These are phyloP conservation scores for Zygotorulaspora mrakii DNA, from an alignment of 1,139 yeast genomes.

Conservation along the genomic window DNA sequence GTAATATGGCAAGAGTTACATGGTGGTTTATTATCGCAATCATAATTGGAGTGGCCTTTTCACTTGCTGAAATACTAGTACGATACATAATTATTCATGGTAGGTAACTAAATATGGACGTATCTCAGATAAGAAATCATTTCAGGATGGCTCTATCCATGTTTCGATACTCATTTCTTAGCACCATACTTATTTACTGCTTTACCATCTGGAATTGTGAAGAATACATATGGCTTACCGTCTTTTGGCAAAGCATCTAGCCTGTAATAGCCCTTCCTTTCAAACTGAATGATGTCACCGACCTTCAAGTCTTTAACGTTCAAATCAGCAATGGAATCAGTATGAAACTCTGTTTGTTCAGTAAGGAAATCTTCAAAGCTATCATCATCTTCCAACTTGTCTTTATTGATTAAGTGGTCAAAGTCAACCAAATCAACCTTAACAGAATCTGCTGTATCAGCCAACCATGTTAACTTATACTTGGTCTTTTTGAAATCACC, in stretches of 20 bases:
- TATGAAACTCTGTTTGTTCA: conserved; percentile 79
- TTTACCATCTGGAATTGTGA: conserved; percentile 96
- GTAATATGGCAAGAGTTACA: conserved; percentile 85
- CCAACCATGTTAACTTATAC: conserved; percentile 94
- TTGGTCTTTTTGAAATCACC: conserved; percentile 98
- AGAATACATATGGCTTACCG: conserved; percentile 70
- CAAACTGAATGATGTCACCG: conserved; percentile 90
- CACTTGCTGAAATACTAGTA: conserved; percentile 54
- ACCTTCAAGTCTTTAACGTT: conserved; percentile 72
- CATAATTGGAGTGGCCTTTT: conserved; percentile 70
- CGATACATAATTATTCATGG: conserved; percentile 49
- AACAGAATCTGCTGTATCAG: conserved; percentile 68
- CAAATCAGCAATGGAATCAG: conserved; percentile 74
- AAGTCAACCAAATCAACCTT: conserved; percentile 82
- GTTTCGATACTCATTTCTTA: conserved; percentile 40
- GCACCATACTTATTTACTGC: conserved; percentile 80
- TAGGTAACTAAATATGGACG: conserved; percentile 6
- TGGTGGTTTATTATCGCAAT: conserved; percentile 86
- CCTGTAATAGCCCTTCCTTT: conserved; percentile 95
- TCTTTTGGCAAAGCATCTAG: conserved; percentile 58
- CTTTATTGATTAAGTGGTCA: conserved; percentile 94
- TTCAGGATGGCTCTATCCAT: background rate
- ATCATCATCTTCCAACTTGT: conserved; percentile 92
- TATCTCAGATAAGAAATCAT: background rate
- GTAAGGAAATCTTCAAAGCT: conserved; percentile 91